phyloP scores from a whole-genome alignment of 768 basidiomycete genomes.

The Auriscalpium vulgare region DNA sequence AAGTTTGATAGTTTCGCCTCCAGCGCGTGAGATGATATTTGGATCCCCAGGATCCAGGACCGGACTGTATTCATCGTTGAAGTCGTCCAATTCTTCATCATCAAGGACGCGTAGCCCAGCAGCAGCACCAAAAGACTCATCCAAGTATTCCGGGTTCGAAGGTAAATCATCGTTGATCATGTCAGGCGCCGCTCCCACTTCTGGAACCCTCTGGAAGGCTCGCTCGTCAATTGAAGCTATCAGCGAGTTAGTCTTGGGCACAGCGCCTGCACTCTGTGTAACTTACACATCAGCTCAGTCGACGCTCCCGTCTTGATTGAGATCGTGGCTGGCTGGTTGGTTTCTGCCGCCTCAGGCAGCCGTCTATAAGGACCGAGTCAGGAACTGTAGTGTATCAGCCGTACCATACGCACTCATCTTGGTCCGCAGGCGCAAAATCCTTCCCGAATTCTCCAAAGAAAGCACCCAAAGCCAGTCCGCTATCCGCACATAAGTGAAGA shows the following conservation, averaged over 20 bases:
- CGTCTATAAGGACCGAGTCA: not conserved
- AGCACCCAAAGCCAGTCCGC: conserved; percentile 47
- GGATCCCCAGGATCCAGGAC: conserved; percentile 9
- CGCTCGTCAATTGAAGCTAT: conserved; percentile 74
- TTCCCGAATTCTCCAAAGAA: conserved; percentile 46
- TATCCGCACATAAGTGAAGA: conserved; percentile 75
- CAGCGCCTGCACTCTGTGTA: not conserved
- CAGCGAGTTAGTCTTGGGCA: not conserved
- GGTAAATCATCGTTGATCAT: conserved; percentile 91
- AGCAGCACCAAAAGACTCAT: conserved; percentile 71
- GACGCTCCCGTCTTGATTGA: conserved; percentile 3
- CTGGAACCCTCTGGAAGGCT: conserved; percentile 69
- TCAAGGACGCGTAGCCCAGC: conserved; percentile 65
- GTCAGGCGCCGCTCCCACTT: conserved; percentile 74
- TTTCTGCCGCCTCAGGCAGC: not conserved
- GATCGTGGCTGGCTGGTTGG: conserved; percentile 6
- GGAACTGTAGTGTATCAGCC: no score
- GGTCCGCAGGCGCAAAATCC: conserved; percentile 30
- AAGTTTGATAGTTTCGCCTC: conserved; percentile 83
- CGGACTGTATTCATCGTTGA: conserved; percentile 28
- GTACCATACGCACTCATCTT: conserved; percentile 15
- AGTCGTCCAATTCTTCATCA: conserved; percentile 69
- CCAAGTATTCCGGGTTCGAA: conserved; percentile 80
- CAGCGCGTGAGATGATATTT: conserved; percentile 49
- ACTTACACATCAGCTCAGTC: conserved; percentile 22